A percentile compares a stretch with the other conserved stretches of the same genome.
Evolutionary conservation across 1,284 basidiomycete species (phyloP).

Genomic region (Apiotrichum sp.): DNA sequence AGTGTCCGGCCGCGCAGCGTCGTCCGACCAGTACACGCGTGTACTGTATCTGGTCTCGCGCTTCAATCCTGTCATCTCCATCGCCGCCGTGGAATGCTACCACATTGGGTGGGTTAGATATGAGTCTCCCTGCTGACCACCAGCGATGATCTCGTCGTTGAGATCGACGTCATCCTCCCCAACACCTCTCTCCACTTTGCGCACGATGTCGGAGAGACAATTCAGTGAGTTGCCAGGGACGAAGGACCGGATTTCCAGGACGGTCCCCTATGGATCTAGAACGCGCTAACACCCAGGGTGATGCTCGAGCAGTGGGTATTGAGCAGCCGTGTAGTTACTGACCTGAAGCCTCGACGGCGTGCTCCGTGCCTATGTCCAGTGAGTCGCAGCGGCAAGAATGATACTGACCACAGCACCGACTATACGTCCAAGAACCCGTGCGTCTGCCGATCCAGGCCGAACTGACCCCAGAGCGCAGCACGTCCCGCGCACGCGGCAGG

Average conservation of each 20-base stretch:
- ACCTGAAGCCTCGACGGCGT: constrained; percentile 43
- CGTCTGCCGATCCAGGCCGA: constrained; percentile 3
- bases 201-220: constrained; percentile 49
- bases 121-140: not conserved
- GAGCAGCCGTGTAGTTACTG: constrained; percentile 13
- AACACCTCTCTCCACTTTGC: constrained; percentile 46
- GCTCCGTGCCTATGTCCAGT: constrained; percentile 49
- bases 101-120: constrained; percentile 40
- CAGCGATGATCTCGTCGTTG: constrained; percentile 48
- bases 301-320: constrained; percentile 34
- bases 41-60: constrained; percentile 51
- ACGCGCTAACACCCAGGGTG: constrained; percentile 21
- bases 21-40: constrained; percentile 37
- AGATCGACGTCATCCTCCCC: constrained; percentile 50
- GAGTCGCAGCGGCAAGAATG: constrained; percentile 3
- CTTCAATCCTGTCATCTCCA: constrained; percentile 45
- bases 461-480: constrained; percentile 5
- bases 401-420: constrained; percentile 16
- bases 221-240: constrained; percentile 29
- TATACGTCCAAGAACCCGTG: constrained; percentile 41
- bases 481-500: constrained; percentile 5
- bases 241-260: not conserved
- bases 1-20: constrained; percentile 40
- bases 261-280: too few species aligned
- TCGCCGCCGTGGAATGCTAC: constrained; percentile 46